Base-by-base conservation (phyloP, 768 basidiomycete genomes). In the Rhodotorula kratochvilovae region DNA sequence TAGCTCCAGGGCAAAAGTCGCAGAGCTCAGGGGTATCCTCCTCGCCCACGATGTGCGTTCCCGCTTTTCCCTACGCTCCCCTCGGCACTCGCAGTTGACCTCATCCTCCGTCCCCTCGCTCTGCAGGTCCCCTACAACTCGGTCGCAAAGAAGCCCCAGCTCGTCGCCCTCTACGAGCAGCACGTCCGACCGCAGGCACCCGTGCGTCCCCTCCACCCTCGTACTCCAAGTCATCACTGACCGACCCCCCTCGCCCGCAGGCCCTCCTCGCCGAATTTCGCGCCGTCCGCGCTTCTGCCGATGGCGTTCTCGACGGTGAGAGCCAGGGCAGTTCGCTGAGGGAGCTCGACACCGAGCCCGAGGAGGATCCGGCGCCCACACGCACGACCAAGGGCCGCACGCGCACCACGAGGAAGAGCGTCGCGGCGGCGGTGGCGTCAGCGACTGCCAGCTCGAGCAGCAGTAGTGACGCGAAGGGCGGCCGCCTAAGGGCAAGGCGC, bases 301-400 rank as follows among this genome's bases (percentile, higher is more conserved):
- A 61, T 11, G 72, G 72, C 29, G 58, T 74, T 27, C 62, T 74
- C 42, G 72, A 74, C 55, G 72, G 72, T 36, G 66, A 74, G 42
- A 61, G 57, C 2, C 66, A 56, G 23, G 57, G 66, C 36, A 62
- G 66, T 7, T 63, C 64, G 2, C 59, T 74, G 3, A n/a, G n/a
- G 11, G 72, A 74, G 29, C 68, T 74, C 56, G 72, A 73, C 57
- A 31, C 55, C 29, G 71, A 66, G 29, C 21, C 65, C 17, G 53
- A 59, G 27, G 46, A 58, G 27, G 56, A 50, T 27, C 45, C 45
- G 2, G 35, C 31, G 29, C 48, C 48, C 6, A 13, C 39, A 6
- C 39, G 39, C 39, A 13, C 39, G 39, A 27, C 17, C n/a, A 29
- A 31, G 55, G 19, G 2, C 10, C 55, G 33, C 33, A 5, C 39